Conservation (phyloP, 2,329 filamentous ascomycete genomes). For the Ophiostoma australiae region DNA sequence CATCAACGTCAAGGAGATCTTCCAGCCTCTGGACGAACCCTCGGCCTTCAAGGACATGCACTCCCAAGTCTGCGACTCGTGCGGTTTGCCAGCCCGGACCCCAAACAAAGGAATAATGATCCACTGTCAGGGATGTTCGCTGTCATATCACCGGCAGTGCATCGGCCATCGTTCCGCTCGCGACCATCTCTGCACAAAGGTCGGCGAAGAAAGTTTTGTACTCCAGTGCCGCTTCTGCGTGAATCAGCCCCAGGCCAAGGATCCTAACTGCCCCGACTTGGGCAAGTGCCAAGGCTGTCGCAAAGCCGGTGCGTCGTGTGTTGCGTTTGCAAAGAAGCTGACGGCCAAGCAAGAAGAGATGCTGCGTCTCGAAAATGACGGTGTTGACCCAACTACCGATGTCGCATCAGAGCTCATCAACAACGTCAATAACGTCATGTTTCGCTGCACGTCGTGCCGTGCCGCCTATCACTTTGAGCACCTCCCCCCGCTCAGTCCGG, state of each 20-base stretch:
- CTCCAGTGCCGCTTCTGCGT: constrained; percentile 87
- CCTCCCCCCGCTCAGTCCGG: constrained; percentile 51
- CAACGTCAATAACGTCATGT: constrained; percentile 70
- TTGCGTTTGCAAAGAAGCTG: constrained; percentile 66
- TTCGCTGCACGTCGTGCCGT: constrained; percentile 73
- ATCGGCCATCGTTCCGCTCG: constrained; percentile 66
- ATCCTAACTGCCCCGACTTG: constrained; percentile 63
- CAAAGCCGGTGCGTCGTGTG: constrained; percentile 61
- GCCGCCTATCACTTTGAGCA: constrained; percentile 82
- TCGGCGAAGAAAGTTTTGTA: constrained; percentile 71
- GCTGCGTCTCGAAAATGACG: constrained; percentile 70
- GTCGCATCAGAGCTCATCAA: constrained; percentile 64
- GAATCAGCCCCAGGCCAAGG: constrained; percentile 61
- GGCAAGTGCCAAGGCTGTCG: constrained; percentile 68
- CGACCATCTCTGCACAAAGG: constrained; percentile 87
- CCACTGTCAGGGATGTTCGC: constrained; percentile 85
- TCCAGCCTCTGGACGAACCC: constrained; percentile 53
- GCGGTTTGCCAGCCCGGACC: constrained; percentile 51
- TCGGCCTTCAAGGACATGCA: constrained; percentile 68
- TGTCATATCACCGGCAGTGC: constrained; percentile 77
- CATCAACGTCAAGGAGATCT: constrained; percentile 67
- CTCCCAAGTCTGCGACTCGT: constrained; percentile 66
- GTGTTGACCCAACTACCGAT: constrained; percentile 67
- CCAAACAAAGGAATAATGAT: constrained; percentile 65
- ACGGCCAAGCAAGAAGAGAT: constrained; percentile 78